Percentiles rank a stretch among this genome's conserved stretches.
These are phyloP conservation scores for Backusella macrospora DNA, from an alignment of 192 early-diverging fungal genomes.

Conservation along the genomic window DNA sequence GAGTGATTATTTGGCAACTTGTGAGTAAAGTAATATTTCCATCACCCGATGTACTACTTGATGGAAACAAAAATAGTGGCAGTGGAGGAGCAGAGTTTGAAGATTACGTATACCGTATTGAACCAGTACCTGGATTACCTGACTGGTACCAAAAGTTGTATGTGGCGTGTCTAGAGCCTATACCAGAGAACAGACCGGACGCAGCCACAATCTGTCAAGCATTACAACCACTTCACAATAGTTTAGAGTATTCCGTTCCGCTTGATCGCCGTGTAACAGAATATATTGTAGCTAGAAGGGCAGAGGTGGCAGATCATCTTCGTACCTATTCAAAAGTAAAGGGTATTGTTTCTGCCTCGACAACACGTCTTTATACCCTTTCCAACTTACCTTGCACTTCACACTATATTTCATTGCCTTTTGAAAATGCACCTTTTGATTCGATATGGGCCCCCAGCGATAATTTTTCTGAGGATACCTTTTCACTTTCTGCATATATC, in stretches of 20 bases:
- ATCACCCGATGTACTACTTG: conserved; percentile 31
- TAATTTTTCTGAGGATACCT: background rate
- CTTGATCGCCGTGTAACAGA: conserved; percentile 22
- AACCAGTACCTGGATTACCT: conserved; percentile 35
- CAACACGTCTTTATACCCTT: conserved; percentile 36
- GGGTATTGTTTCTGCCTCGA: conserved; percentile 33
- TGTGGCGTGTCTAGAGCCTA: conserved; percentile 36
- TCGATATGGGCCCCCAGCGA: background rate
- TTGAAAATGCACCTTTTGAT: conserved; percentile 27
- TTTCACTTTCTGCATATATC: conserved; percentile 12
- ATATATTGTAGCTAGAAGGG: conserved; percentile 36
- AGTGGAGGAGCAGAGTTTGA: background rate
- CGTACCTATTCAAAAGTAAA: conserved; percentile 38
- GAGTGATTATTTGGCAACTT: conserved; percentile 55
- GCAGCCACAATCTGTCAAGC: conserved; percentile 32
- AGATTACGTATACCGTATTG: conserved; percentile 33
- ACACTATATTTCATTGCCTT: conserved; percentile 27
- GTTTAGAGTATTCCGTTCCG: conserved; percentile 29
- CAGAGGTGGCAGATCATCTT: conserved; percentile 32
- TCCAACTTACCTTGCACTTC: conserved; percentile 28
- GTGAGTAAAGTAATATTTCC: conserved; percentile 42
- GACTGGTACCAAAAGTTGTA: conserved; percentile 36
- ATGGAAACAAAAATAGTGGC: conserved; percentile 15
- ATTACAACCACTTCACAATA: conserved; percentile 28
- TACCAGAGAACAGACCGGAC: conserved; percentile 33